These are phyloP conservation scores for Akebia trifoliata DNA, from an alignment of 164 flowering plant species.

Conservation along the genomic window DNA sequence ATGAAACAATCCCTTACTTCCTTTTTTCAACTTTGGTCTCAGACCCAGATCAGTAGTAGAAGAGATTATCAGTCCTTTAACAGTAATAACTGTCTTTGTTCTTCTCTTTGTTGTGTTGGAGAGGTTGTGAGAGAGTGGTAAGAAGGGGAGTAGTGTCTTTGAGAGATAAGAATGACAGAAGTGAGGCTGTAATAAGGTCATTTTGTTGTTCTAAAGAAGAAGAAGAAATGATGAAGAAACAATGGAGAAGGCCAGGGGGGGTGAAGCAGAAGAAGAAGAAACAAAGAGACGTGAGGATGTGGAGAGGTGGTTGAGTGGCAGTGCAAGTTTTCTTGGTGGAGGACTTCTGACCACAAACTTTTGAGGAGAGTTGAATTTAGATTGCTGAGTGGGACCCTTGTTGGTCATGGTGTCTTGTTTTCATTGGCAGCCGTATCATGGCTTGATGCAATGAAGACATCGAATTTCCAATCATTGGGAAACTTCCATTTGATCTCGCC, in stretches of 20 bases:
- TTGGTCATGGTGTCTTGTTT: too few species aligned
- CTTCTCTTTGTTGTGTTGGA: slow-evolving; percentile 7
- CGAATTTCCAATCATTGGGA: too few species aligned
- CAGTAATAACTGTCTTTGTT: slow-evolving; percentile 13
- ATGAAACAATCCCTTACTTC: slow-evolving; percentile 1
- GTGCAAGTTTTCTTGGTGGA: too few species aligned
- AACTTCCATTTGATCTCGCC: too few species aligned
- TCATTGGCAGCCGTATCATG: too few species aligned
- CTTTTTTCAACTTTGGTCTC: slow-evolving; percentile 1
- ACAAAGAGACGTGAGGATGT: neutral
- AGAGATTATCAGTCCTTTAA: slow-evolving; percentile 2
- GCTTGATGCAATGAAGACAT: too few species aligned
- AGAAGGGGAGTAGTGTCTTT: slow-evolving; percentile 13
- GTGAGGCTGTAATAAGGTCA: slow-evolving; percentile 17
- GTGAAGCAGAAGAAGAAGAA: slow-evolving; percentile 1
- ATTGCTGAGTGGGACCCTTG: too few species aligned
- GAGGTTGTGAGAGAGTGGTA: slow-evolving; percentile 13
- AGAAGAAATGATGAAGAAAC: neutral
- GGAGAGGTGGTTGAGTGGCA: too few species aligned
- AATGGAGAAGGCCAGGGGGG: neutral
- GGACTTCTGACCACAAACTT: too few species aligned
- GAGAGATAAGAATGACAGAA: slow-evolving; percentile 11
- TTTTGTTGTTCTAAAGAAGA: neutral
- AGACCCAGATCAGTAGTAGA: slow-evolving; percentile 6
- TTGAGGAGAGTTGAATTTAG: too few species aligned